Percentiles rank a stretch among this genome's conserved stretches.
Evolutionary conservation across 352 stramenopile genomes (phyloP).

Genomic region (Hyaloperonospora brassicae): DNA sequence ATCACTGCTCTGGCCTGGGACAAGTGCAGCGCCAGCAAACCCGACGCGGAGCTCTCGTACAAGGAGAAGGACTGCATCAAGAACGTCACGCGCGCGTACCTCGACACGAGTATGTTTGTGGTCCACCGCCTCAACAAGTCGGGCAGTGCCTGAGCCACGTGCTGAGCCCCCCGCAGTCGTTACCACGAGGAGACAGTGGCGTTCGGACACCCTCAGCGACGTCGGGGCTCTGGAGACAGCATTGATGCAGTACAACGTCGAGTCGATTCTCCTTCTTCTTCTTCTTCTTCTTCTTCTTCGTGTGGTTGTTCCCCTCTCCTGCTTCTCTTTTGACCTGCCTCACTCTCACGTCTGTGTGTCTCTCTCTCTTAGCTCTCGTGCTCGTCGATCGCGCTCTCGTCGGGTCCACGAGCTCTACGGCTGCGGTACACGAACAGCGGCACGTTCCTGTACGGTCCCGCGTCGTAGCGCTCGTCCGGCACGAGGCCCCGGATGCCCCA

Average conservation of each 20-base stretch:
- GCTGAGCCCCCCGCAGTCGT: too few relatives aligned
- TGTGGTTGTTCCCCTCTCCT: slow-evolving; percentile 3
- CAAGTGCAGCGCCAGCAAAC: slow-evolving; percentile 82
- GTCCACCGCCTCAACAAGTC: slow-evolving; percentile 79
- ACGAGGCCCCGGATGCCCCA: slow-evolving; percentile 39
- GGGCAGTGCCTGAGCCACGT: slow-evolving; percentile 26
- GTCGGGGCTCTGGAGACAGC: too few relatives aligned
- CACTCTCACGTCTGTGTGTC: slow-evolving; percentile 4
- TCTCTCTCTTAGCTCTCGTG: slow-evolving; percentile 4
- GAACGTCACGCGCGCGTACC: slow-evolving; percentile 81
- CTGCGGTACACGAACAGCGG: slow-evolving; percentile 43
- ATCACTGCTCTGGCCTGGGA: slow-evolving; percentile 86
- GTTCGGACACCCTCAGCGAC: too few relatives aligned
- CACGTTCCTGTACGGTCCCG: slow-evolving; percentile 38
- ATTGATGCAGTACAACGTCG: background rate
- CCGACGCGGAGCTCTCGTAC: slow-evolving; percentile 72
- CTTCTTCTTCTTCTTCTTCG: background rate
- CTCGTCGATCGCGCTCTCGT: too few relatives aligned
- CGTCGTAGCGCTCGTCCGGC: slow-evolving; percentile 27
- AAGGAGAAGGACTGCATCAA: slow-evolving; percentile 82
- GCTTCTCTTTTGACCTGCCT: too few relatives aligned
- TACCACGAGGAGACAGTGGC: too few relatives aligned
- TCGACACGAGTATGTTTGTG: slow-evolving; percentile 84
- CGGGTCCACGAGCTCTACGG: too few relatives aligned
- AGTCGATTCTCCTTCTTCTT: background rate